Base-by-base conservation (phyloP, 2,329 filamentous ascomycete genomes). In the Diplodia scrobiculata region DNA sequence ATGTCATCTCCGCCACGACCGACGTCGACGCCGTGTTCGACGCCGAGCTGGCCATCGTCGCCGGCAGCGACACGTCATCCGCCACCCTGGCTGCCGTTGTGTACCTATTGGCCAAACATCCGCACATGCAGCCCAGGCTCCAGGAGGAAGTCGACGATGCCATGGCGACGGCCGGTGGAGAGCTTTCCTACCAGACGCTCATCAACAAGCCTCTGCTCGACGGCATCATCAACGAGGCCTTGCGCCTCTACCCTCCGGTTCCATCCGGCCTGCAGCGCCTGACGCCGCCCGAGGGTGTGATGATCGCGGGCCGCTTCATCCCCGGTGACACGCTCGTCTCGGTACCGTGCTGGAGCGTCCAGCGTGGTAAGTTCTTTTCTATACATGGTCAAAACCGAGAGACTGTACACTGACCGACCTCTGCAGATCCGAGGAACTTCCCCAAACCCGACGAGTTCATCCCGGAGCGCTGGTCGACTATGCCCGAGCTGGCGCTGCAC, bases 21-120 rank as follows among this genome's bases (percentile, higher is more conserved):
- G 73, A 76, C 72, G 74, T 77, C 65, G 82, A 84, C 69, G 69
- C 84, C 29, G 81, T 79, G 75, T 79, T 78, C 67, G 82, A 84
- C 68, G 81, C 78, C 41, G 80, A 82, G 62, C 73, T 82, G 4
- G 70, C 84, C 34, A 83, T 84, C 67, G 80, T 82, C 50, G 82
- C 82, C 17, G 82, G 78, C 32, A 78, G 76, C 1, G 80, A 81
- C 65, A 81, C 80, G 5, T 80, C 79, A 1, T 79, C 79, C 1
- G 81, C 79, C 9, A 75, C 78, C n/a, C 72, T 79, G 69, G 72
- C 76, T 21, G 76, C 77, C 7, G 76, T 74, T 0, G 74, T 82
- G 67, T 81, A 80, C 73, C 81, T 82, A 70, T 75, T 82, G 34
- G 72, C 78, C 9, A 74, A 79, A 32, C 79, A 81, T 68, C 70